Conservation (phyloP, 306 rosid genomes). For the Prunus campanulata region DNA sequence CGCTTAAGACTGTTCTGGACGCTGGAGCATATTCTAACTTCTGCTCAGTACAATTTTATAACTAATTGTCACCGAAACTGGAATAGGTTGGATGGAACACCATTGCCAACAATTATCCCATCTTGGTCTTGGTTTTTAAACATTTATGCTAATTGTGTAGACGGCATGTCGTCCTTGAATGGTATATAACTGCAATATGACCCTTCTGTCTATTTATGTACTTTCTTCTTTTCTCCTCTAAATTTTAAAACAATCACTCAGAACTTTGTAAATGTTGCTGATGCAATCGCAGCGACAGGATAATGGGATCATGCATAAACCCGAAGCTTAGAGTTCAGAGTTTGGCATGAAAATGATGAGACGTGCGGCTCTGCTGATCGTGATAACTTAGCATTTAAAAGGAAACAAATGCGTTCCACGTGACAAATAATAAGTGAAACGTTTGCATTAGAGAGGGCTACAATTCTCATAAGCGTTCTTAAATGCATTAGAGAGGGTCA, state of each 20-base stretch:
- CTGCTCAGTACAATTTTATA: slow-evolving; percentile 13
- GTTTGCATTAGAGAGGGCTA: neutral
- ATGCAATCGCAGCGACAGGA: no score
- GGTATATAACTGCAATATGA: slow-evolving; percentile 24
- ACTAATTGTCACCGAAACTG: slow-evolving; percentile 30
- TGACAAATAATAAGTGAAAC: no score
- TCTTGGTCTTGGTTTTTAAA: slow-evolving; percentile 3
- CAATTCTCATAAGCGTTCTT: neutral
- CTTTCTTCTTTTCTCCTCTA: neutral
- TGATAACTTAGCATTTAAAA: no score
- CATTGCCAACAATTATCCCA: slow-evolving; percentile 5
- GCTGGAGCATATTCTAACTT: slow-evolving; percentile 47
- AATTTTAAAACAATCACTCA: neutral
- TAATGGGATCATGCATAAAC: no score
- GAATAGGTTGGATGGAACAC: slow-evolving; percentile 29
- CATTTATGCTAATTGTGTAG: slow-evolving; percentile 12
- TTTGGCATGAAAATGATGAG: no score
- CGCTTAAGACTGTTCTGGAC: slow-evolving; percentile 19
- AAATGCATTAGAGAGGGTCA: no score
- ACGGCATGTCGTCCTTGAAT: slow-evolving; percentile 13
- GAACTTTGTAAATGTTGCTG: neutral
- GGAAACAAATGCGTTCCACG: neutral
- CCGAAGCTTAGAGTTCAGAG: no score
- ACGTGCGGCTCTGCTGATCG: no score
- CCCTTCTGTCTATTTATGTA: slow-evolving; percentile 20